Base-by-base conservation (phyloP, 1,139 yeast species). In the Taphrina pruni region DNA sequence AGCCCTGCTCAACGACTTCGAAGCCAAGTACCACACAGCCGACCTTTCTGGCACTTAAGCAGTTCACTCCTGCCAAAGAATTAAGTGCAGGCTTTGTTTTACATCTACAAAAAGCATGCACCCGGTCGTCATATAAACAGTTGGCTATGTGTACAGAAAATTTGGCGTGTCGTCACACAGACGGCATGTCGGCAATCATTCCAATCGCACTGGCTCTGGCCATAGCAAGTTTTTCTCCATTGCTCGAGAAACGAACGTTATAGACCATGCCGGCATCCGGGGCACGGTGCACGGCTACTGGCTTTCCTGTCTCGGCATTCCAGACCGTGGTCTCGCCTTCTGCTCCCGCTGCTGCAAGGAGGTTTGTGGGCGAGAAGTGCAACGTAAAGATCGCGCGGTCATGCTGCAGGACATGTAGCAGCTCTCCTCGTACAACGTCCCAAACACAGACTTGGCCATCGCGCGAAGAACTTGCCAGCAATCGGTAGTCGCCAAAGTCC, bases 291-390 rank as follows among this genome's bases (percentile, higher is more conserved):
- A 50, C 52, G 9, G 67, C 60, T 26, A 55, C 43, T 36, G 56
- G 58, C 36, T 50, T 51, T 17, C 70, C 69, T 6, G 64, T 52
- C 21, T 39, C 55, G 7, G 70, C 70, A 60, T 69, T 57, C 71
- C 71, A 69, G n/a, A 69, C 35, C n/a, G 58, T 50, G 32, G 62
- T 60, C 21, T 58, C 66, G 26, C 69, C 69, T 36, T 60, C 69
- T 39, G 58, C 60, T 5, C 69, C 66, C 11, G 66, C 67, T 8
- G 71, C 52, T n/a, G 70, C 71, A 21, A 69, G 56, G n/a, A 64
- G 17, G 39, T 64, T 65, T 32, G 65, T 54, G 21, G 51, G 52
- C n/a, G 56, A 61, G 50, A 60, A 48, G 45, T 62, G 50, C 26
- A 61, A 26, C n/a, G 60, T 52, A 43, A 65, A 51, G 50, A 61